phyloP scores from a whole-genome alignment of 257 asterid genomes.

The Capsicum chinense region DNA sequence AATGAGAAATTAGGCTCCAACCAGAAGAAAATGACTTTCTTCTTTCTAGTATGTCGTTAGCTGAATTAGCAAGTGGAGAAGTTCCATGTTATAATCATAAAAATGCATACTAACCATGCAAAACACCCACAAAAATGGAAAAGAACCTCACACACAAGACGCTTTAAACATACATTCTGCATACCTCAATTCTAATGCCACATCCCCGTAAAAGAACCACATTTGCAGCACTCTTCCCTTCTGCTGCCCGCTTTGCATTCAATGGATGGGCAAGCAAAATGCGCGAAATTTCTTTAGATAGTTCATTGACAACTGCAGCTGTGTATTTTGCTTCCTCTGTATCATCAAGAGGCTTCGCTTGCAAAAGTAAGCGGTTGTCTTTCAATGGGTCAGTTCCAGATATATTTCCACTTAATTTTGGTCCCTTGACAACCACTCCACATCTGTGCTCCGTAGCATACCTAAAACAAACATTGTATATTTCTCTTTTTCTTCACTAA shows the following conservation, averaged over 20 bases:
- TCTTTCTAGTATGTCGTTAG: conserved; percentile 13
- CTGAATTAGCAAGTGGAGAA: background rate
- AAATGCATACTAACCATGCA: background rate
- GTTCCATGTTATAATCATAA: background rate
- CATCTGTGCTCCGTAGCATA: conserved; percentile 99
- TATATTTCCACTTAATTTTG: conserved; percentile 92
- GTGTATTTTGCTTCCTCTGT: conserved; percentile 88
- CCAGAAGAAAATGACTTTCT: conserved; percentile 29
- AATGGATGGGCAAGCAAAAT: conserved; percentile 80
- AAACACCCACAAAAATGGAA: background rate
- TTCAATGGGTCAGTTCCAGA: conserved; percentile 97
- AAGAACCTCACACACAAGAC: conserved; percentile 8
- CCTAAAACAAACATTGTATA: conserved; percentile 46
- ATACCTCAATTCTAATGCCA: conserved; percentile 97
- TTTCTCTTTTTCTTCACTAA: background rate
- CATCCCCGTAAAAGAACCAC: conserved; percentile 92
- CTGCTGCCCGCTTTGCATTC: conserved; percentile 71
- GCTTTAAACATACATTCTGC: conserved; percentile 15
- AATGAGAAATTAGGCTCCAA: conserved; percentile 23
- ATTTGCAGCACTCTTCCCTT: conserved; percentile 90
- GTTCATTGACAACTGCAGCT: conserved; percentile 80
- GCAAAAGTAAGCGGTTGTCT: conserved; percentile 82
- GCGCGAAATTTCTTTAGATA: conserved; percentile 82
- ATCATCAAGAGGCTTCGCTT: conserved; percentile 84
- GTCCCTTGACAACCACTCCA: conserved; percentile 99